Evolutionary conservation across 2,329 filamentous ascomycete genomes (phyloP), one percentile per base, ranked within the genome.

Genomic region (Paecilomyces formosus): DNA sequence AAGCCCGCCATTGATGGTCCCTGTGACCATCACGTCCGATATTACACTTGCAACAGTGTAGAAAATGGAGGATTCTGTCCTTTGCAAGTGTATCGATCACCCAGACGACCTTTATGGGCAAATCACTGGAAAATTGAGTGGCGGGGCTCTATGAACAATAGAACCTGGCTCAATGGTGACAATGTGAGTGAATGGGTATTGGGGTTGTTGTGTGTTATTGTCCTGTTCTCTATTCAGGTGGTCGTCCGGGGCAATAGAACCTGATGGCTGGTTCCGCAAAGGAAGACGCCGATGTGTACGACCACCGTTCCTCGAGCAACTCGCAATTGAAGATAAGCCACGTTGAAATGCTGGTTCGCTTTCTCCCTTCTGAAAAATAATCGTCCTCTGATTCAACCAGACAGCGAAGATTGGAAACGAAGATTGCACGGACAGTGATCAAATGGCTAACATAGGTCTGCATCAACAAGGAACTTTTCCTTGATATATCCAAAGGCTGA

Each of bases 1-100:
- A 15, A 60, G 62, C 12, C 60, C 57, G 49, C 61, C 65, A 55
- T 68, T 59, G 15, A 63, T 55, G 53, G 61, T 63, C 31, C 51
- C 57, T 11, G 57, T 55, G 28, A 56, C 39, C 21, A 58, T 52
- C 51, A 45, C 39, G 39, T 18, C 9, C 15, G 39, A 8, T 45
- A 9, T 45, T 18, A 9, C 15, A n/a, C 15, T 45, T 21, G 39
- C n/a, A 45, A 21, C 39, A 45, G n/a, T 21, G 3, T 45, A 45
- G 39, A 21, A 45, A 9, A 45, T 18, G 9, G 39, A 45, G n/a
- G 39, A 39, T n/a, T 9, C 39, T 45, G 39, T 7, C 39, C 9
- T 45, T 45, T 3, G 39, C n/a, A 45, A 45, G 15, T n/a, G 15
- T 45, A 18, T 45, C 39, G 18, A 18, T 45, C 35, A 4, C 13